phyloP scores from a whole-genome alignment of 73 alveolate genomes.

The Paramecium biaurelia region DNA sequence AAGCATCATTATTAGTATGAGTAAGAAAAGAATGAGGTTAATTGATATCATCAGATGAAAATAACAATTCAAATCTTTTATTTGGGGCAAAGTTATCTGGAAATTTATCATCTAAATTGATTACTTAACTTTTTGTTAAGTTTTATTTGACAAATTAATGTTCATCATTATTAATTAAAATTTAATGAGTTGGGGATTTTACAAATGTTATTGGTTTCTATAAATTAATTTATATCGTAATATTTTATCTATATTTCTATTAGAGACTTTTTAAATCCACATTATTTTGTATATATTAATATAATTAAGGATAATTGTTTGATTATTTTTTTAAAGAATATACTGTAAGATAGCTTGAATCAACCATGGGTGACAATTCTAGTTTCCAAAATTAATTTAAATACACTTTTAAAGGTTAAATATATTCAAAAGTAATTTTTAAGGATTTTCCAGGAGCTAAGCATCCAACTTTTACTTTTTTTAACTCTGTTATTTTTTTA shows the following conservation, averaged over 20 bases:
- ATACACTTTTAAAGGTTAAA: not conserved
- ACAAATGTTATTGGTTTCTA: not conserved
- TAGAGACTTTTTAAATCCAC: too few species aligned
- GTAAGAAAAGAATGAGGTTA: not conserved
- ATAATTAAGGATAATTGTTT: not conserved
- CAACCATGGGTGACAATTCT: not conserved
- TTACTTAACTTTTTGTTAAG: not conserved
- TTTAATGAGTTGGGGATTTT: not conserved
- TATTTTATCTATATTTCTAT: not conserved
- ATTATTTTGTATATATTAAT: not conserved
- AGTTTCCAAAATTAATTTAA: slow-evolving; percentile 28
- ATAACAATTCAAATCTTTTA: too few species aligned
- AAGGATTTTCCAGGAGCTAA: not conserved
- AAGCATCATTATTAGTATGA: not conserved
- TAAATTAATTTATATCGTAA: not conserved
- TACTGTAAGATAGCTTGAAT: slow-evolving; percentile 63
- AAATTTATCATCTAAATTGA: not conserved
- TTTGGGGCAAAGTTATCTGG: not conserved
- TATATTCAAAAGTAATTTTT: not conserved
- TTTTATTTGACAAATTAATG: not conserved
- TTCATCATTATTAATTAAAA: slow-evolving; percentile 48
- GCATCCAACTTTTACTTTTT: slow-evolving; percentile 17
- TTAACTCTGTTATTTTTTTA: not conserved
- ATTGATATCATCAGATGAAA: not conserved
- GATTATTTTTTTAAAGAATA: not conserved